Evolutionary conservation across 2,329 filamentous ascomycete genomes (phyloP).

Genomic region (Fusarium brevicatenulatum): DNA sequence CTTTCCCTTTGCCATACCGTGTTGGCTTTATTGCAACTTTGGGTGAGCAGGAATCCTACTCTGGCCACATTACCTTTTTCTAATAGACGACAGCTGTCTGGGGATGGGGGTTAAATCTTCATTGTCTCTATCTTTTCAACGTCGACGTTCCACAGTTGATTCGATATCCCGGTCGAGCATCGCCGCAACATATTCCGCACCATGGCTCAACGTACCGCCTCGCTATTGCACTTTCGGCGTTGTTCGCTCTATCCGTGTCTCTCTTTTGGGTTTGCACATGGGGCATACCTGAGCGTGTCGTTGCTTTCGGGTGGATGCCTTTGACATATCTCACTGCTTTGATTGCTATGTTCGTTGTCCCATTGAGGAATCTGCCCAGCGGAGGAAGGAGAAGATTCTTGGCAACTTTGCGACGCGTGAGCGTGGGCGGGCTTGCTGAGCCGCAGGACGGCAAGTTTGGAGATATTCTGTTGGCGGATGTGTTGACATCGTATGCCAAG

Average conservation of each 20-base stretch:
- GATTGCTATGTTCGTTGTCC: conserved; percentile 75
- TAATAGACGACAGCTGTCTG: conserved; percentile 75
- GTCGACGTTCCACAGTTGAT: conserved; percentile 91
- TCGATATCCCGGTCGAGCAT: conserved; percentile 81
- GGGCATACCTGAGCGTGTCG: conserved; percentile 74
- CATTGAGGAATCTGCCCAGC: conserved; percentile 74
- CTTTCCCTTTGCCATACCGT: conserved; percentile 89
- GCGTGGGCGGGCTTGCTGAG: conserved; percentile 86
- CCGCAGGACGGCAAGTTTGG: conserved; percentile 92
- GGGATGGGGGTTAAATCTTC: conserved; percentile 94
- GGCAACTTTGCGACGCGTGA: conserved; percentile 78
- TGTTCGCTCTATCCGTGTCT: conserved; percentile 76
- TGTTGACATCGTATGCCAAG: conserved; percentile 93
- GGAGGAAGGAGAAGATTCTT: conserved; percentile 81
- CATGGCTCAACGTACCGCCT: conserved; percentile 88
- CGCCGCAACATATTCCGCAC: conserved; percentile 76
- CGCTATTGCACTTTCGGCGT: conserved; percentile 77
- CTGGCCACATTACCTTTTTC: background rate
- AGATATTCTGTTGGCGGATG: conserved; percentile 92
- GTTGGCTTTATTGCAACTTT: conserved; percentile 86
- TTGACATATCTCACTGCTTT: conserved; percentile 83
- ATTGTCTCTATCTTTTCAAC: conserved; percentile 80
- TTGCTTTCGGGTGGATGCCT: conserved; percentile 85
- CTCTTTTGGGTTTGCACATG: conserved; percentile 87
- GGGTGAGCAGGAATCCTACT: conserved; percentile 63